These are phyloP conservation scores for Brassica nigra DNA, from an alignment of 345 rosid species.

Conservation along the genomic window DNA sequence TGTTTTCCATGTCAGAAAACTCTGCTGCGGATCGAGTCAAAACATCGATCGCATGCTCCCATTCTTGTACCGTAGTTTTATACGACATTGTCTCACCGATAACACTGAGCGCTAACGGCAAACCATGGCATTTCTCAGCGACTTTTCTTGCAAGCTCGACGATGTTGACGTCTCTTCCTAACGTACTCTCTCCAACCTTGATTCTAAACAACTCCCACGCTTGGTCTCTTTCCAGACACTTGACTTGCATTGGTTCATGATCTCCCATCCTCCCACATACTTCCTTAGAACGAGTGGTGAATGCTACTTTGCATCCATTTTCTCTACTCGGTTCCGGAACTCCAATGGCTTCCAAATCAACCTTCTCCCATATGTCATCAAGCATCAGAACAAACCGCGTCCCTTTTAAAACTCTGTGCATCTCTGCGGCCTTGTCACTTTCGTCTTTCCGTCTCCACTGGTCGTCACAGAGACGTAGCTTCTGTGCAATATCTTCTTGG, in stretches of 20 bases:
- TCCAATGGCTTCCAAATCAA: not conserved
- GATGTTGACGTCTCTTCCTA: constrained; percentile 22
- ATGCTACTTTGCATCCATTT: not conserved
- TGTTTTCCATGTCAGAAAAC: constrained; percentile 24
- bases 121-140: not conserved
- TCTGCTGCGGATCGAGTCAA: constrained; percentile 12
- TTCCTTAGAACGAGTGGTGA: not conserved
- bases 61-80: constrained; percentile 18
- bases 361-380: not conserved
- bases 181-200: not conserved
- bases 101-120: not conserved
- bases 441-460: not conserved
- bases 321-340: not conserved
- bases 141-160: constrained; percentile 34
- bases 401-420: not conserved
- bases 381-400: not conserved
- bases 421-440: not conserved
- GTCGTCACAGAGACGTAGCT: not conserved
- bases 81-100: not conserved
- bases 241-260: constrained; percentile 2
- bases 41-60: constrained; percentile 38
- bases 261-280: constrained; percentile 27
- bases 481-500: not conserved
- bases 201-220: constrained; percentile 33
- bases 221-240: not conserved